Evolutionary conservation across 148 eudicot genomes (phyloP), one percentile per base, ranked within the genome.

Genomic region (Persicaria tinctoria): DNA sequence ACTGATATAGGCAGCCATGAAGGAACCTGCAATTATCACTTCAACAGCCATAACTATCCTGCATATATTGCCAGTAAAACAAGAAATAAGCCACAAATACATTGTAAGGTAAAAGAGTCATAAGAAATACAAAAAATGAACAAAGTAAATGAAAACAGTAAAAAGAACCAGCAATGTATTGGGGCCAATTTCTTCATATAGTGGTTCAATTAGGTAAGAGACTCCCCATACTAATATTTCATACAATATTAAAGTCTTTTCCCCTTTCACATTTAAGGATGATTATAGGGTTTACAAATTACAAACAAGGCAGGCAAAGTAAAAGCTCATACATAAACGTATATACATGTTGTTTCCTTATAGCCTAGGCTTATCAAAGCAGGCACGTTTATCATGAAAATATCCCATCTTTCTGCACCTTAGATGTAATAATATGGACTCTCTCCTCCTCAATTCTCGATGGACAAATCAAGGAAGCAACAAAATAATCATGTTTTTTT

Each of bases 31-130:
- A 89, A 85, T 76, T 50, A 92, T 77, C 74, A 88, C 94, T 90
- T 95, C 99, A 73, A 85, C 76, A 74, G 90, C 86, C 97, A 95
- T 95, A 77, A 95, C 87, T 62, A 92, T 90, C 89, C 99, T 95
- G 93, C 82, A 88, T 50, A 76, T 44, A 77, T 72, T 53, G 74
- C 63, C 73, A 1, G 72, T 53, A 60, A 18, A 60, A 60, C 68
- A 60, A 23, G 68, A 60, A 23, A 60, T 60, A 23, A 60, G 68
- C 44, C 41, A 8, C 44, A 60, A 57, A 23, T 23, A 27, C 68
- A 60, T 57, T 60, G 68, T 6, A 60, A 60, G 68, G 68, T 5
- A 9, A 8, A 60, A 2, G 44, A 20, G 9, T 3, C 41, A 60
- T 2, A 60, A 41, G 11, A 60, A 60, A 60, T 7, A 60, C 8